phyloP scores from a whole-genome alignment of 495 filamentous ascomycete genomes.

The Sphaerosporella brunnea region DNA sequence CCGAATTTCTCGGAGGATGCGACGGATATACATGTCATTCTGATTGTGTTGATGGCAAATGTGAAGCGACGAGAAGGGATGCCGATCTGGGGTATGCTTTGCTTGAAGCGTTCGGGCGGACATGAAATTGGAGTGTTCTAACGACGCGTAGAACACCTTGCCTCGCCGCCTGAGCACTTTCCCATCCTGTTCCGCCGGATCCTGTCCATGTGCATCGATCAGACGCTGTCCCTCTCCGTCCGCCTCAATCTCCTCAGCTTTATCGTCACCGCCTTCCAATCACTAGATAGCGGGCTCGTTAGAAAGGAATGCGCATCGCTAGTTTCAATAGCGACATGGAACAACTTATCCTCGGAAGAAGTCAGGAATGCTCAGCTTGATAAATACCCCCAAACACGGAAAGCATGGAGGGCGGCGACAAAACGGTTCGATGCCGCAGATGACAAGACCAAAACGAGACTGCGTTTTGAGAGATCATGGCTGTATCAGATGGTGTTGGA shows the following conservation, averaged over 20 bases:
- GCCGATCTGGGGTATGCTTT: slow-evolving; percentile 57
- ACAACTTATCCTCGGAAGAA: slow-evolving; percentile 57
- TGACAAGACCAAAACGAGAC: slow-evolving; percentile 53
- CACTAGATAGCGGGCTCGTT: slow-evolving; percentile 71
- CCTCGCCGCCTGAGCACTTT: slow-evolving; percentile 62
- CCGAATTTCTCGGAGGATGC: slow-evolving; percentile 77
- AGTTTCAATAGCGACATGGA: slow-evolving; percentile 89
- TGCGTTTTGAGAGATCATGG: slow-evolving; percentile 89
- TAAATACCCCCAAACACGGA: slow-evolving; percentile 51
- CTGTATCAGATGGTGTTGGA: slow-evolving; percentile 71
- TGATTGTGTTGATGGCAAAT: slow-evolving; percentile 70
- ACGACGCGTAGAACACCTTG: slow-evolving; percentile 44
- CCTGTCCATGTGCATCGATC: slow-evolving; percentile 73
- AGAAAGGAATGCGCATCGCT: slow-evolving; percentile 91
- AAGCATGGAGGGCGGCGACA: slow-evolving; percentile 73
- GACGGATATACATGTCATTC: slow-evolving; percentile 74
- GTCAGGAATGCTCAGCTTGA: slow-evolving; percentile 51
- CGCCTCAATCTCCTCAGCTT: slow-evolving; percentile 69
- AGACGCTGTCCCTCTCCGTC: slow-evolving; percentile 48
- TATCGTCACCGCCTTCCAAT: slow-evolving; percentile 82
- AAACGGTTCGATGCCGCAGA: slow-evolving; percentile 83
- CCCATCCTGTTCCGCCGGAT: slow-evolving; percentile 78
- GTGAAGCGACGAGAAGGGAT: slow-evolving; percentile 75
- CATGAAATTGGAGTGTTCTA: slow-evolving; percentile 5
- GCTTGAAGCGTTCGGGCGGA: slow-evolving; percentile 4